Evolutionary conservation across 768 basidiomycete genomes (phyloP).

Genomic region (Lactifluus echinatus): DNA sequence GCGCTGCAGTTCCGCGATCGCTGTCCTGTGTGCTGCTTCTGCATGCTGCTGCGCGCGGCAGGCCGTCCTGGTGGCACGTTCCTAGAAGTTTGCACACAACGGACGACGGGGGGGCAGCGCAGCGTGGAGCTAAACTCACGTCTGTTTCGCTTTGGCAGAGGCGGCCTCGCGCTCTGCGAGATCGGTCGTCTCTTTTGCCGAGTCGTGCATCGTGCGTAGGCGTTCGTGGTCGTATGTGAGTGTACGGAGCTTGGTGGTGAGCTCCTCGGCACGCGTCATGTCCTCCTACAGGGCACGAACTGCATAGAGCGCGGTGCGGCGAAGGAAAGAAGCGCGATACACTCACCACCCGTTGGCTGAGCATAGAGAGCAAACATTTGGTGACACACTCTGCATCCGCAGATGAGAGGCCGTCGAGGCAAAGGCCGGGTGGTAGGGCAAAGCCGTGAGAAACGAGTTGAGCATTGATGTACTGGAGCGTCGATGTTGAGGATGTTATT

Average conservation of each 20-base stretch:
- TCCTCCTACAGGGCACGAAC: slow-evolving; percentile 45
- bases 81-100: no score
- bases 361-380: slow-evolving; percentile 69
- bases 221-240: slow-evolving; percentile 78
- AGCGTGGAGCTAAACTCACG: slow-evolving; percentile 56
- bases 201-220: slow-evolving; percentile 52
- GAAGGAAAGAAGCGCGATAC: no score
- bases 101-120: no score
- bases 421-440: slow-evolving; percentile 50
- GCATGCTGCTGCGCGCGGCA: slow-evolving; percentile 47
- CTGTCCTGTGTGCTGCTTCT: slow-evolving; percentile 64
- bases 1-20: slow-evolving; percentile 59
- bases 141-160: slow-evolving; percentile 59
- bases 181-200: slow-evolving; percentile 50
- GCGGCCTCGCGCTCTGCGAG: slow-evolving; percentile 75
- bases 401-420: slow-evolving; percentile 53
- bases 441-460: slow-evolving; percentile 83
- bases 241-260: slow-evolving; percentile 66
- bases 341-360: slow-evolving; percentile 71
- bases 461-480: slow-evolving; percentile 69
- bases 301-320: no score
- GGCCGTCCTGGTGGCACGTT: no score
- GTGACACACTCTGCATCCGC: slow-evolving; percentile 48
- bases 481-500: slow-evolving; percentile 45
- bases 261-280: slow-evolving; percentile 68